phyloP scores from a whole-genome alignment of 1,284 basidiomycete genomes.

The Sporisorium exsertum region DNA sequence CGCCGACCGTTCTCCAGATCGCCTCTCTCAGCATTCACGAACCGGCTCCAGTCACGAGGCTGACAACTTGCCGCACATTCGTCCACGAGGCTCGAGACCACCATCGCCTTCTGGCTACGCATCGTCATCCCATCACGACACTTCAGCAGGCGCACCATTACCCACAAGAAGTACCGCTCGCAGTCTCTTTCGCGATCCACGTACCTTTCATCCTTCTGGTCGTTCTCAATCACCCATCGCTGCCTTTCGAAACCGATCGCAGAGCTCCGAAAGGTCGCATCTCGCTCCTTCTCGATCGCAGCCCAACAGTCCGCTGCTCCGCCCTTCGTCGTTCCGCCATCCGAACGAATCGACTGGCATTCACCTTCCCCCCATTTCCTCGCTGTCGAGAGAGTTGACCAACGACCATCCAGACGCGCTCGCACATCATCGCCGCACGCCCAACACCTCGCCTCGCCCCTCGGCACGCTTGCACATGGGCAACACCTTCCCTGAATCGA shows the following conservation, averaged over 20 bases:
- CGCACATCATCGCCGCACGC: conserved; percentile 38
- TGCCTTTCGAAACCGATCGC: conserved; percentile 41
- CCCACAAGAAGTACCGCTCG: conserved; percentile 42
- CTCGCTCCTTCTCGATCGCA: conserved; percentile 46
- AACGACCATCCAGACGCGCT: conserved; percentile 31
- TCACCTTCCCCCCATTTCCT: conserved; percentile 48
- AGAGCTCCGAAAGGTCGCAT: conserved; percentile 43
- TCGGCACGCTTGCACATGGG: conserved; percentile 40
- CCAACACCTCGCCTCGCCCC: conserved; percentile 42
- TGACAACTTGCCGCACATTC: conserved; percentile 27
- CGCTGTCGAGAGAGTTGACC: conserved; percentile 39
- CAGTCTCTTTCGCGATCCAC: conserved; percentile 49
- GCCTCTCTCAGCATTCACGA: conserved; percentile 33
- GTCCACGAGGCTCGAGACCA: conserved; percentile 31
- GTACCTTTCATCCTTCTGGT: conserved; percentile 40
- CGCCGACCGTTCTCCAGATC: conserved; percentile 39
- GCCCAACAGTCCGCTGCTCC: conserved; percentile 41
- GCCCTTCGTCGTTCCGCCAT: conserved; percentile 40
- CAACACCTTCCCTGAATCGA: conserved; percentile 45
- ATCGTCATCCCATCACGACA: conserved; percentile 31
- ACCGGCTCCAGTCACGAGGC: conserved; percentile 31
- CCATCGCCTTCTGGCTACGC: conserved; percentile 32
- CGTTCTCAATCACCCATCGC: conserved; percentile 48
- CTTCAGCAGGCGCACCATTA: conserved; percentile 9
- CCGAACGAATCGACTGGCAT: conserved; percentile 28